Evolutionary conservation across 257 asterid species (phyloP), one percentile per base, ranked within the genome.

Genomic region (Henckelia pumila): DNA sequence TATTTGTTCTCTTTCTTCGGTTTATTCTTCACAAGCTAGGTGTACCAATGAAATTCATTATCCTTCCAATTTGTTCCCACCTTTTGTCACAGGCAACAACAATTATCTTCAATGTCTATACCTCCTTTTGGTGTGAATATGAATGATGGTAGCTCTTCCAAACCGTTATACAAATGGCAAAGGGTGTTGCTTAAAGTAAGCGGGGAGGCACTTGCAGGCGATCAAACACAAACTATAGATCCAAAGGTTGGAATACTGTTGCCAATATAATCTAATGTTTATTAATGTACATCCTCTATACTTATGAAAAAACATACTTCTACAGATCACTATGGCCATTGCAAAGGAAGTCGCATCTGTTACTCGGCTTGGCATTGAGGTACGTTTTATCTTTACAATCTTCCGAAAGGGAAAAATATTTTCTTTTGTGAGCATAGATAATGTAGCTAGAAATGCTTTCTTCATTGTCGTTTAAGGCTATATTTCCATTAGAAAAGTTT

Each of bases 131-230:
- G 79, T 69, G 88, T 84, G 70, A 32, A 79, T 33, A 61, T 77
- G 83, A 83, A 76, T 73, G 92, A 80, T 47, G 78, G 72, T 69
- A 76, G 84, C 76, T 20, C 77, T 29, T 71, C 78, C 50, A 81
- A 70, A 64, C 73, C 89, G 55, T 78, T 88, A 56, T 75, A 59
- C 76, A 93, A 63, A 83, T 90, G 99, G 99, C 96, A 87, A 53
- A 80, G 99, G 82, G 97, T 93, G 76, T 83, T 93, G 82, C 95
- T 93, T 72, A 93, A 93, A 86, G 99, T 93, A 68, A 93, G 99
- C 50, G 99, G 99, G 22, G 99, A 93, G 83, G 97, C 99, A 69
- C 96, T 93, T 77, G 97, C 99, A 20, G 99, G 99, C 63, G 97
- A 93, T 78, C 95, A 85, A 74, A 19, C 77, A 22, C 96, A 93